Percentiles rank a stretch among this genome's conserved stretches.
phyloP scores from a whole-genome alignment of 139 green algal species.

The Monoraphidium neglectum region DNA sequence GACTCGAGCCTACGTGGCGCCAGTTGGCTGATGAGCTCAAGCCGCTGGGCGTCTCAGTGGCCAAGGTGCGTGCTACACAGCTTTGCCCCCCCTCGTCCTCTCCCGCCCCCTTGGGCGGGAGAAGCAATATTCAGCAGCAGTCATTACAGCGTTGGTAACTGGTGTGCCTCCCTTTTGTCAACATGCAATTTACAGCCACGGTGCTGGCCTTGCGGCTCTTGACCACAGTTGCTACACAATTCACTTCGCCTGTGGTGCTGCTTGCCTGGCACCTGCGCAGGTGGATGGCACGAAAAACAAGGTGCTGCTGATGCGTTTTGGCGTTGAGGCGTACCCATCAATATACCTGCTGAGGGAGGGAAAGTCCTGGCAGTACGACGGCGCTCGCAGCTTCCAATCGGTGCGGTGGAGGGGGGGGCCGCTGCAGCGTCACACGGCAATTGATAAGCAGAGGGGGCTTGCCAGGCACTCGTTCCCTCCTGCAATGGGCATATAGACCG shows the following conservation, averaged over 20 bases:
- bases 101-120: too few species aligned
- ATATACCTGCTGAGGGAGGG: constrained; percentile 41
- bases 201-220: too few species aligned
- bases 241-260: neutral
- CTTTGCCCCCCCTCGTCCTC: too few species aligned
- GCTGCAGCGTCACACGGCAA: too few species aligned
- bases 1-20: constrained; percentile 43
- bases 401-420: constrained; percentile 1
- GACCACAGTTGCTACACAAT: neutral
- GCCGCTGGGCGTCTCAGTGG: constrained; percentile 26
- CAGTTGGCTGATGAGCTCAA: constrained; percentile 29
- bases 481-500: neutral
- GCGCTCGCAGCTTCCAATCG: neutral
- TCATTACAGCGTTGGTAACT: too few species aligned
- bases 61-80: constrained; percentile 32
- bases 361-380: constrained; percentile 37
- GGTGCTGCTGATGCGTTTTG: constrained; percentile 35
- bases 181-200: neutral
- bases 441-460: neutral
- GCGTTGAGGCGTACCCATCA: constrained; percentile 36
- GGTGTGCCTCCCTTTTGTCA: neutral
- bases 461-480: neutral
- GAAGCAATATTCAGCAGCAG: too few species aligned
- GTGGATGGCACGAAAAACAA: constrained; percentile 37
- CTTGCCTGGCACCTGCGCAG: constrained; percentile 21